Evolutionary conservation across 257 asterid genomes (phyloP), one percentile per base, ranked within the genome.

Genomic region (Lycium ferocissimum): DNA sequence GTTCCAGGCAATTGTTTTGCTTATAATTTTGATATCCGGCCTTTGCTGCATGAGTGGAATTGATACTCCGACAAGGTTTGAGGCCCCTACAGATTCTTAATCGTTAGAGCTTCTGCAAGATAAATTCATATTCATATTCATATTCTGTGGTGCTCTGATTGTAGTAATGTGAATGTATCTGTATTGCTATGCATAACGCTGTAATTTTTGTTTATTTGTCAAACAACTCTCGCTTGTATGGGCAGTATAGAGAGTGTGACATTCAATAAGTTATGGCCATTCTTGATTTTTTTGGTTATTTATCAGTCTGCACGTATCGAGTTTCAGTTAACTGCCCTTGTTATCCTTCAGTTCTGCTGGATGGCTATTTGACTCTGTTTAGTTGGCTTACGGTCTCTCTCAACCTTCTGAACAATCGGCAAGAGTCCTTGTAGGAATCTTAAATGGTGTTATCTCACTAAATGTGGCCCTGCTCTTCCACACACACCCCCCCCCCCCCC

Each of bases 11-110:
- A 75, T 97, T 83, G 98, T 95, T 70, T 88, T 97, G 88, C 96
- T 97, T 79, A 83, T 97, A 85, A 97, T 97, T 87, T 89, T 97
- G 89, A 89, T 97, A 86, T 94, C 99, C 3, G 99, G 99, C 67
- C 97, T 97, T 85, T 95, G 99, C 93, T 97, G 99, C 91, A 97
- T 97, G 98, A 91, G 91, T 91, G 98, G 98, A 84, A 97, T 95
- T 62, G 99, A 97, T 89, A 97, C 99, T 80, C 99, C 98, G 22
- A 92, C 98, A 33, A 95, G 99, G 89, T 97, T 95, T 84, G 98
- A 95, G 91, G 80, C 94, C 83, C 97, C 99, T 76, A 94, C 92
- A 83, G 97, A 94, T 79, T 92, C 98, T 83, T 96, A 91, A 84
- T 83, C 12, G 78, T 84, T 71, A 72, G 45, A 49, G 59, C 49